Base-by-base conservation (phyloP, 116 monocot species). In the Thalassia testudinum region DNA sequence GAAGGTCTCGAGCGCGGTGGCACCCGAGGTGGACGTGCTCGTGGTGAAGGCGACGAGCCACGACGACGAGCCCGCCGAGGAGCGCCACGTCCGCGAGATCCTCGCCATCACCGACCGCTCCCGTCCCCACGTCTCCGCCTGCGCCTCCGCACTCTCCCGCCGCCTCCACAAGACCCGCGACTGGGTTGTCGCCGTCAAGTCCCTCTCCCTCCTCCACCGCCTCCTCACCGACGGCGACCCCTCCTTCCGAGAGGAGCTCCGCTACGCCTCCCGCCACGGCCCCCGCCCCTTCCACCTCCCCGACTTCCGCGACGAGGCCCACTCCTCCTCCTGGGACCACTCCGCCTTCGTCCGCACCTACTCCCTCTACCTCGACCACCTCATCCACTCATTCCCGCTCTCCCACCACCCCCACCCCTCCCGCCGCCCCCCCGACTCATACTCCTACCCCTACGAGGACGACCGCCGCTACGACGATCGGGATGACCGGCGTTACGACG, bases 261-360 rank as follows among this genome's bases (percentile, higher is more conserved):
- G 80, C 34, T 73, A 78, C 47, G 77, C 90, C 16, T 80, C 84
- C 6, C 77, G 84, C n/a, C 50, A 77, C 1, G 80, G 84, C 0
- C 70, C 61, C 14, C 29, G 49, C 37, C 74, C 84, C 50, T 90
- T 90, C 68, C 71, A n/a, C n/a, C n/a, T n/a, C n/a, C n/a, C n/a
- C n/a, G n/a, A n/a, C n/a, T n/a, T n/a, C n/a, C n/a, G 77, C 16
- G 89, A 89, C 38, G 83, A 89, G 63, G 80, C 80, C 0, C 89
- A 89, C 57, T 90, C 90, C 10, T 62, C 37, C 21, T 84, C 84
- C 2, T 84, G 90, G 90, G 84, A 90, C 26, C 78, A 75, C 48
- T 84, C 90, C 15, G 77, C 78, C 26, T 90, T 90, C 43, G 75
- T 90, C 29, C 77, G 83, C 15, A 67, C 84, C 22, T 90, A 75